A percentile compares a stretch with the other conserved stretches of the same genome.
Evolutionary conservation across 257 asterid genomes (phyloP).

Genomic region (Solanum ossicruentum): DNA sequence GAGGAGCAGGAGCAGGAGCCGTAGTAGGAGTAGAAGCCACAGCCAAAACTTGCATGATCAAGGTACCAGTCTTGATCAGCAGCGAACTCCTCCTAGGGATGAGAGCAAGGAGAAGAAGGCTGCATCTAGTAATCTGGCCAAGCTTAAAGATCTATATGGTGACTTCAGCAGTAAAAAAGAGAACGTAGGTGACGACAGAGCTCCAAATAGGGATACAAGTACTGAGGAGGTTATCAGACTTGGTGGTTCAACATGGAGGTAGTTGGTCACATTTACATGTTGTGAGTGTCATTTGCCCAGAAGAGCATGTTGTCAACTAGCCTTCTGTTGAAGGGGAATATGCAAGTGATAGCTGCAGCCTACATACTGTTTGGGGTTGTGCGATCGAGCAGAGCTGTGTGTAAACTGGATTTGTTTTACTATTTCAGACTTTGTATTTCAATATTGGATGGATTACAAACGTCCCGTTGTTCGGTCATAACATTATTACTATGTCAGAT

Average conservation of each 20-base stretch:
- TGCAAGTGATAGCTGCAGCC: neutral
- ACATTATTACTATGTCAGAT: neutral
- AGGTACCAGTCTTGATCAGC: constrained; percentile 20
- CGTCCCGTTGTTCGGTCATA: neutral
- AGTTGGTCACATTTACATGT: neutral
- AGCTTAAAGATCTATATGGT: constrained; percentile 85
- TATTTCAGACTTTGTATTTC: neutral
- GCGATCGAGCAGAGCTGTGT: neutral
- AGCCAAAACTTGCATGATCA: constrained; percentile 34
- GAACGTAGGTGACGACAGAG: constrained; percentile 30
- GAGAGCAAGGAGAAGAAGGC: constrained; percentile 41
- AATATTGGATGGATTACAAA: neutral
- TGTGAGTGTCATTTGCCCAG: neutral
- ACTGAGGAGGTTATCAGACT: constrained; percentile 87
- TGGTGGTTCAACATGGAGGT: constrained; percentile 91
- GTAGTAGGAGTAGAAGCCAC: constrained; percentile 46
- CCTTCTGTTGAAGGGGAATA: neutral
- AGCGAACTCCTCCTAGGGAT: constrained; percentile 32
- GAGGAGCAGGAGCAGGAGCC: constrained; percentile 44
- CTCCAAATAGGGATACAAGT: constrained; percentile 35
- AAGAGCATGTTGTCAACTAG: neutral
- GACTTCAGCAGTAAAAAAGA: constrained; percentile 56
- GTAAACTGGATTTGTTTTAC: neutral
- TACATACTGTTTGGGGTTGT: neutral
- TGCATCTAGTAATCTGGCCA: constrained; percentile 75